Evolutionary conservation across 371 early-diverging fungal genomes (phyloP), one percentile per base, ranked within the genome.

Genomic region (Dipsacomyces acuminosporus): DNA sequence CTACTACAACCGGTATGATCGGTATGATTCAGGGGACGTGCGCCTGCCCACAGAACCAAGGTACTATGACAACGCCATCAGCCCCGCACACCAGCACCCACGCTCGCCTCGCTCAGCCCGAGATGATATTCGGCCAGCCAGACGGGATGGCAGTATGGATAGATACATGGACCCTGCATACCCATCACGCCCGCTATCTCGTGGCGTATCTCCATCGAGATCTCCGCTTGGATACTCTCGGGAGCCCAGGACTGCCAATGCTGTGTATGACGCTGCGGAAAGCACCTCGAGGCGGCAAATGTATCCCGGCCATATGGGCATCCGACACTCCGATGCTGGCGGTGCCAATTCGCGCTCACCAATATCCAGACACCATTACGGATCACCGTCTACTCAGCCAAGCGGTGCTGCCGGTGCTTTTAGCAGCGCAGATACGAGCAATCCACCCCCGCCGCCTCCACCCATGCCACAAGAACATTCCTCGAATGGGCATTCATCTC

Each of bases 391-490:
- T 8, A 13, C 38, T 7, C 38, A 38, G 30, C 38, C 38, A 8
- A 4, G 14, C 38, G 4, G 38, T 3, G 5, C 38, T 15, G 38
- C 4, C 38, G 17, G n/a, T n/a, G n/a, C 8, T 13, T 5, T 38
- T 4, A n/a, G n/a, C 38, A 17, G 17, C 14, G 24, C 21, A 17
- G 56, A 41, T 13, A 36, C 45, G 22, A 20, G 36, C n/a, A 48
- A 48, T 17, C 52, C 52, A 20, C 65, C 65, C 8, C 65, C 69
- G 3, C 69, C 66, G 13, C 66, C 69, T 21, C 63, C 69, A 24
- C 57, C 43, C 2, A 40, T 53, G 49, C 30, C 47, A 19, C 23
- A 36, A 23, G 21, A 41, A 13, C 17, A 36, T 9, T 49, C 55
- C 5, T 19, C 36, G 15, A 59, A 48, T 24, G 50, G 41, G 20